These are phyloP conservation scores for Phialocephala subalpina DNA, from an alignment of 2,329 filamentous ascomycete genomes.

Conservation along the genomic window DNA sequence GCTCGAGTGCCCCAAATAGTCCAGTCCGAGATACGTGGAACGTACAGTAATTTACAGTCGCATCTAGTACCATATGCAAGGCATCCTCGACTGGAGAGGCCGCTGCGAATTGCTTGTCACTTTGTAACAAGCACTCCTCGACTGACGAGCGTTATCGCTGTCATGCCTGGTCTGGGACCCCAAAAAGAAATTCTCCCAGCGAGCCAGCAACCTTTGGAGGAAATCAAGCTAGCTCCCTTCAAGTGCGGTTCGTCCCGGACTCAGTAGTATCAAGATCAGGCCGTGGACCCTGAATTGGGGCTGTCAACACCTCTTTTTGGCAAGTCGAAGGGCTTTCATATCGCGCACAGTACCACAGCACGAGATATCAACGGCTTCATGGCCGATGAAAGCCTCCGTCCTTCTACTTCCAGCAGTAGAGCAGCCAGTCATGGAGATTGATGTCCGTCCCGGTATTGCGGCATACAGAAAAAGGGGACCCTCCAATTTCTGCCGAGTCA, in stretches of 20 bases:
- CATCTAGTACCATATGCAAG: background rate
- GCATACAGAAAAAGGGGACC: background rate
- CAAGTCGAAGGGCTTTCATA: background rate
- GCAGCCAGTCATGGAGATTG: slow-evolving; percentile 7
- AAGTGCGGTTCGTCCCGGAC: slow-evolving; percentile 8
- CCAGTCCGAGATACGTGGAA: slow-evolving; percentile 1
- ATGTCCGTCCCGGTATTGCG: background rate
- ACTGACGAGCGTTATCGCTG: background rate
- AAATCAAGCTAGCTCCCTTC: background rate
- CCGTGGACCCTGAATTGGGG: background rate
- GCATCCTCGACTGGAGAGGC: slow-evolving; percentile 9
- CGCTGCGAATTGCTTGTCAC: background rate
- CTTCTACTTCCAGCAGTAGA: background rate
- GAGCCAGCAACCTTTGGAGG: background rate
- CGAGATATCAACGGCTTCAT: slow-evolving; percentile 8
- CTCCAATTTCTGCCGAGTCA: slow-evolving; percentile 3
- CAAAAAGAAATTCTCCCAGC: background rate
- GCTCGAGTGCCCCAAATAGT: slow-evolving; percentile 2
- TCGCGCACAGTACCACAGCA: background rate
- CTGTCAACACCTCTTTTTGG: background rate
- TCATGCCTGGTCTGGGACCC: background rate
- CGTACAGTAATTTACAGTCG: background rate
- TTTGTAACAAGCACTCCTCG: slow-evolving; percentile 1
- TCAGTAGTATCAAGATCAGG: background rate
- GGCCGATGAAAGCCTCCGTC: slow-evolving; percentile 1